These are phyloP conservation scores for Gonium pectorale DNA, from an alignment of 139 green algal genomes.

Conservation along the genomic window DNA sequence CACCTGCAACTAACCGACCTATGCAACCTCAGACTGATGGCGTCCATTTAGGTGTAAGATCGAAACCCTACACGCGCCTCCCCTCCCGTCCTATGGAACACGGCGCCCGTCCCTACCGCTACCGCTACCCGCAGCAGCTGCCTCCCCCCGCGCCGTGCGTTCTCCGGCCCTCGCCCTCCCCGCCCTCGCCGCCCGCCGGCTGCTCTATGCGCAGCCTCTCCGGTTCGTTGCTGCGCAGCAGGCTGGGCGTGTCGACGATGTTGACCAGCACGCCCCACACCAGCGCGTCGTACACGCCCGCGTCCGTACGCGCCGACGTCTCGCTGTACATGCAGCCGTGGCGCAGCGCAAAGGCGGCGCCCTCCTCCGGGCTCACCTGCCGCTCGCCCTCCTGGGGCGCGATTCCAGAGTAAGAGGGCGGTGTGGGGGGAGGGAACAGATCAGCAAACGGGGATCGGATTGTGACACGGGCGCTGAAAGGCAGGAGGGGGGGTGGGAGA, in stretches of 20 bases:
- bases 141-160: background rate
- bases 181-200: background rate
- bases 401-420: too few species aligned
- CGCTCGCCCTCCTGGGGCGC: too few species aligned
- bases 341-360: constrained; percentile 52
- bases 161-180: background rate
- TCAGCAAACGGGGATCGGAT: too few species aligned
- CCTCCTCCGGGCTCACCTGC: constrained; percentile 51
- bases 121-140: background rate
- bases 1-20: background rate
- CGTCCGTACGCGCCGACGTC: constrained; percentile 35
- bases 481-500: too few species aligned
- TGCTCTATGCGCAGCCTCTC: constrained; percentile 37
- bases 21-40: background rate
- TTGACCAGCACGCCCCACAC: constrained; percentile 55
- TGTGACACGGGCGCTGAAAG: too few species aligned
- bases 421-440: too few species aligned
- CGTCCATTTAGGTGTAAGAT: too few species aligned
- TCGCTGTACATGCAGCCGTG: constrained; percentile 46
- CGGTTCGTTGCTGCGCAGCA: constrained; percentile 20
- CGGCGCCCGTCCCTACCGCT: background rate
- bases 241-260: constrained; percentile 31
- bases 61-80: too few species aligned
- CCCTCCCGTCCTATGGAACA: background rate
- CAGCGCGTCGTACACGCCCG: constrained; percentile 58